Percentiles rank a stretch among this genome's conserved stretches.
Conservation (phyloP, 2,329 filamentous ascomycete species). For the Arthrobotrys sinensis region DNA sequence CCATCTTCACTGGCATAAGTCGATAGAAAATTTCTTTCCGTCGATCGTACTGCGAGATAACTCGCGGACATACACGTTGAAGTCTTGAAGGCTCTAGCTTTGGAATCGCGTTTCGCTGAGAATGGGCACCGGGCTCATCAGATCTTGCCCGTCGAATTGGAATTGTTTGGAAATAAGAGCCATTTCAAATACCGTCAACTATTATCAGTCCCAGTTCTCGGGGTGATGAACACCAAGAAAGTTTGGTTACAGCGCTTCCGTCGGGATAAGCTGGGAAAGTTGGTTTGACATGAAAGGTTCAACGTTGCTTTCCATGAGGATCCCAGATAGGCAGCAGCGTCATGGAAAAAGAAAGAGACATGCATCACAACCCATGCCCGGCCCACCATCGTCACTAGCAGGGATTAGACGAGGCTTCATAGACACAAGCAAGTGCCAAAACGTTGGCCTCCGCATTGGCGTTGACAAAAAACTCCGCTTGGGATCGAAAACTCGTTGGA, state of each 20-base stretch:
- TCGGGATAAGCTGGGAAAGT: slow-evolving; percentile 38
- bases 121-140: slow-evolving; percentile 4
- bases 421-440: slow-evolving; percentile 44
- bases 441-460: slow-evolving; percentile 45
- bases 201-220: slow-evolving; percentile 18
- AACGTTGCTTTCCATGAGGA: slow-evolving; percentile 50
- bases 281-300: slow-evolving; percentile 41
- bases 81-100: not conserved
- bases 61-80: not conserved
- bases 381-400: slow-evolving; percentile 50
- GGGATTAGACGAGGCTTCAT: slow-evolving; percentile 40
- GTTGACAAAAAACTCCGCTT: slow-evolving; percentile 23
- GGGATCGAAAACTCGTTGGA: slow-evolving; percentile 6
- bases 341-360: slow-evolving; percentile 53
- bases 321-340: slow-evolving; percentile 60
- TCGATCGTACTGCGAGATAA: not conserved
- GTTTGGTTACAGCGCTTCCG: slow-evolving; percentile 28
- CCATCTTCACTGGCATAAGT: too few relatives aligned
- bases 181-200: slow-evolving; percentile 47
- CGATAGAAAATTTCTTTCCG: not conserved
- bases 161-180: slow-evolving; percentile 14
- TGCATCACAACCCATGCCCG: slow-evolving; percentile 43
- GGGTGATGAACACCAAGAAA: slow-evolving; percentile 8
- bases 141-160: not conserved
- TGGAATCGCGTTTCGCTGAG: too few relatives aligned